Evolutionary conservation across 495 filamentous ascomycete species (phyloP).

Genomic region (Haplographium delicatum): DNA sequence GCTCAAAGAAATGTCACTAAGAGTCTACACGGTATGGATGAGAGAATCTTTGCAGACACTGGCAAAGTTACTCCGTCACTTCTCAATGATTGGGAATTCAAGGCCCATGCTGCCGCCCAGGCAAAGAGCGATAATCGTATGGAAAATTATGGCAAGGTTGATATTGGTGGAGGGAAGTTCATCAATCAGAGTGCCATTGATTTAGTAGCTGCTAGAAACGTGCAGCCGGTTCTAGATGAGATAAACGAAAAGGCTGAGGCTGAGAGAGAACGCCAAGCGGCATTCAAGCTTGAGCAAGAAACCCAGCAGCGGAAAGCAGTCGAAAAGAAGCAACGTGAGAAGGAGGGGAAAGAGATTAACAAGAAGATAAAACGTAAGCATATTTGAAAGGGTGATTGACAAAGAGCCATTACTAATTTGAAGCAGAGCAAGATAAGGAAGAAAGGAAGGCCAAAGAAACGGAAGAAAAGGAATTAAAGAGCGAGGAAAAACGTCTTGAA

Average conservation of each 20-base stretch:
- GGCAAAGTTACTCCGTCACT: conserved; percentile 67
- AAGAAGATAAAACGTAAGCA: conserved; percentile 23
- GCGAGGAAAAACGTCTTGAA: conserved; percentile 39
- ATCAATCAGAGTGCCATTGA: conserved; percentile 78
- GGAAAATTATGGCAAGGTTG: conserved; percentile 56
- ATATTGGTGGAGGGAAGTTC: conserved; percentile 76
- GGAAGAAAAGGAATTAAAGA: conserved; percentile 44
- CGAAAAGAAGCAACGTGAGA: conserved; percentile 35
- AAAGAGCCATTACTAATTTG: background rate
- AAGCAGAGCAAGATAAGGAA: conserved; percentile 41
- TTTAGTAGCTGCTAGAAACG: conserved; percentile 66
- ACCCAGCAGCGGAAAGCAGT: conserved; percentile 40
- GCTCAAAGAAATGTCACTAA: conserved; percentile 82
- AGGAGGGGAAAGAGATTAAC: conserved; percentile 24
- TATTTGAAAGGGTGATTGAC: background rate
- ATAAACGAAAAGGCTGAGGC: conserved; percentile 71
- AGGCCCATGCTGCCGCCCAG: conserved; percentile 61
- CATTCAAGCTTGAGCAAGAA: conserved; percentile 43
- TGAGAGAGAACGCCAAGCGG: conserved; percentile 55
- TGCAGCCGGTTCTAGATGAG: conserved; percentile 90
- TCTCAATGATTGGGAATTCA: conserved; percentile 73
- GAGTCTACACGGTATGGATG: conserved; percentile 71
- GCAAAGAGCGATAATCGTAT: conserved; percentile 55
- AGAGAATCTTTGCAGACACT: conserved; percentile 68
- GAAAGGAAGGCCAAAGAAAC: conserved; percentile 44